Evolutionary conservation across 192 early-diverging fungal genomes (phyloP).

Genomic region (Coemansia sp.): DNA sequence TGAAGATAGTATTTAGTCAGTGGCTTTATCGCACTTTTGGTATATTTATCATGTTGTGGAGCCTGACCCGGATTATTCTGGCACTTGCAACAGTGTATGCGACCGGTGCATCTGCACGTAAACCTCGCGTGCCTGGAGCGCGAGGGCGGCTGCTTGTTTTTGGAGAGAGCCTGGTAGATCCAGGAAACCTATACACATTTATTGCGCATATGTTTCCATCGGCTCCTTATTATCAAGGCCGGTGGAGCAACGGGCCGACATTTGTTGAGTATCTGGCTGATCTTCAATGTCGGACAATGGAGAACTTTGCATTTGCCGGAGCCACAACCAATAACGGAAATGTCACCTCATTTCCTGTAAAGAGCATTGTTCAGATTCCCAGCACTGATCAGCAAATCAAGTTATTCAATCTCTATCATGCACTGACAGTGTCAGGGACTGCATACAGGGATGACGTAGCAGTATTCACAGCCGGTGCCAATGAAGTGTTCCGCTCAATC

Average conservation of each 20-base stretch:
- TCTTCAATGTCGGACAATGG: conserved; percentile 48
- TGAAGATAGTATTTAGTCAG: too few species aligned
- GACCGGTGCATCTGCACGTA: conserved; percentile 12
- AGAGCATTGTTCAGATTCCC: conserved; percentile 47
- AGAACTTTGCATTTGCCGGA: conserved; percentile 52
- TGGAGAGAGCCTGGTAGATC: conserved; percentile 51
- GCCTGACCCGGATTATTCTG: neutral
- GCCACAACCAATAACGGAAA: conserved; percentile 52
- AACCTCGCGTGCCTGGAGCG: conserved; percentile 48
- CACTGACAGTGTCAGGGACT: conserved; percentile 38
- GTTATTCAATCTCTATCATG: conserved; percentile 48
- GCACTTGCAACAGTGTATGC: neutral
- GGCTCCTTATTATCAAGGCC: conserved; percentile 49
- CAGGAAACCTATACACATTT: conserved; percentile 49
- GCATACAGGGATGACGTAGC: conserved; percentile 45
- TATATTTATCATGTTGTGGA: neutral
- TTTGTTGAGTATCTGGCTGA: conserved; percentile 52
- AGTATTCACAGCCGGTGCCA: conserved; percentile 50
- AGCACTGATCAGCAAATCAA: conserved; percentile 53
- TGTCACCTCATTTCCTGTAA: conserved; percentile 46
- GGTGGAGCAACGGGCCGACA: conserved; percentile 53
- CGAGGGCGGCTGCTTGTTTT: conserved; percentile 48
- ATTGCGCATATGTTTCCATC: conserved; percentile 50
- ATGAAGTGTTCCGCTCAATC: conserved; percentile 49
- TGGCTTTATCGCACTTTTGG: neutral